phyloP scores from a whole-genome alignment of 192 early-diverging fungal species.

The Rhizoclosmatium globosum region DNA sequence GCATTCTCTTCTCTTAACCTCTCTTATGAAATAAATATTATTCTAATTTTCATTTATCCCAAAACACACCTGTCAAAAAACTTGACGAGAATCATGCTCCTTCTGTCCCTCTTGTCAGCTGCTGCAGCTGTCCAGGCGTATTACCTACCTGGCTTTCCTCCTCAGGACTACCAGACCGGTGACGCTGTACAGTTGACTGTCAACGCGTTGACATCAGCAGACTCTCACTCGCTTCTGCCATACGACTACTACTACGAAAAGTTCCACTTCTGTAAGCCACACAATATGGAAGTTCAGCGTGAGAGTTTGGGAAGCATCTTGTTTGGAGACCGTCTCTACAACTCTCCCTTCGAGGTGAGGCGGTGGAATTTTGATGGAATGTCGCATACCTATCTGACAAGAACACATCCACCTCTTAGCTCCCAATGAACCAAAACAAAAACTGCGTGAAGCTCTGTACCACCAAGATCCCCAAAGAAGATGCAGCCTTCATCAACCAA shows the following conservation, averaged over 20 bases:
- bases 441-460: constrained; percentile 73
- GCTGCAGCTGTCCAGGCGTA: constrained; percentile 61
- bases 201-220: constrained; percentile 81
- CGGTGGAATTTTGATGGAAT: not conserved
- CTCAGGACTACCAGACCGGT: constrained; percentile 77
- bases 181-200: constrained; percentile 80
- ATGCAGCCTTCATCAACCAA: constrained; percentile 87
- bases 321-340: constrained; percentile 94
- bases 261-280: constrained; percentile 87
- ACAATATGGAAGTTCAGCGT: constrained; percentile 62
- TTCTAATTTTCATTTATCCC: too few relatives aligned
- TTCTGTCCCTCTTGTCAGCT: not conserved
- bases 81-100: not conserved
- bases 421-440: constrained; percentile 61
- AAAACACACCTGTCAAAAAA: too few relatives aligned
- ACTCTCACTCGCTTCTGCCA: constrained; percentile 58
- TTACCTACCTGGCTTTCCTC: constrained; percentile 94
- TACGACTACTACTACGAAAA: constrained; percentile 88
- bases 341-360: constrained; percentile 76
- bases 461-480: constrained; percentile 62
- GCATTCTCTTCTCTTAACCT: not conserved
- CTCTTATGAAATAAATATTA: too few relatives aligned
- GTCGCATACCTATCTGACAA: not conserved
- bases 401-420: constrained; percentile 42
- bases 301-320: constrained; percentile 92